Conservation (phyloP, 2,329 filamentous ascomycete genomes). For the Pseudogymnoascus sp. region DNA sequence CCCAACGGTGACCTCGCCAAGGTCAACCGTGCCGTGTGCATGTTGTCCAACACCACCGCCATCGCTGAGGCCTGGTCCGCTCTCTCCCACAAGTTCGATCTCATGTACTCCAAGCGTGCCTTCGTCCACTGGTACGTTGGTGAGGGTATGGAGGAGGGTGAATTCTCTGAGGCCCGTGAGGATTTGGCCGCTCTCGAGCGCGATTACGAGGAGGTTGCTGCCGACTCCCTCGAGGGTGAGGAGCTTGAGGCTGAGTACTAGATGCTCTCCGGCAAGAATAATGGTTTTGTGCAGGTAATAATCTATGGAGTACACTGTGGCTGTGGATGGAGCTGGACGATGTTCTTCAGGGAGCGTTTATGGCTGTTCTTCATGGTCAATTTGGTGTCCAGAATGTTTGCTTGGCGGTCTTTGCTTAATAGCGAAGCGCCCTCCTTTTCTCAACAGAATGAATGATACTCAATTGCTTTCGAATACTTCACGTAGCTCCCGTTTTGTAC, state of each 20-base stretch:
- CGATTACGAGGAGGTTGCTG: slow-evolving; percentile 97
- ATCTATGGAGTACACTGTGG: slow-evolving; percentile 24
- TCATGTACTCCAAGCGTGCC: slow-evolving; percentile 99
- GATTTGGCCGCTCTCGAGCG: slow-evolving; percentile 96
- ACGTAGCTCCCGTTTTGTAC: neutral
- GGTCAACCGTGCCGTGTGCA: slow-evolving; percentile 97
- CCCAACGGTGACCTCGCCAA: slow-evolving; percentile 96
- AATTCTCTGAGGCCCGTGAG: slow-evolving; percentile 98
- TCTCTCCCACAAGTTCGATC: slow-evolving; percentile 95
- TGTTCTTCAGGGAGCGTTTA: slow-evolving; percentile 21
- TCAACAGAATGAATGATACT: slow-evolving; percentile 22
- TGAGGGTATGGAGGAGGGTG: slow-evolving; percentile 99
- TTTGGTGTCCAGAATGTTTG: slow-evolving; percentile 14
- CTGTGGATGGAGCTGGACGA: slow-evolving; percentile 23
- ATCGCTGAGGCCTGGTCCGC: slow-evolving; percentile 98
- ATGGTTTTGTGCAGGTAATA: slow-evolving; percentile 25
- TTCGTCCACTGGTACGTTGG: slow-evolving; percentile 99
- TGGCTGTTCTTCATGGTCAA: slow-evolving; percentile 23
- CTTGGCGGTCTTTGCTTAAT: slow-evolving; percentile 15
- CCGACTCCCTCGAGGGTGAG: slow-evolving; percentile 84
- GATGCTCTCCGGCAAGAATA: slow-evolving; percentile 19
- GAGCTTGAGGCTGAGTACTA: slow-evolving; percentile 89
- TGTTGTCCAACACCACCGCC: slow-evolving; percentile 97
- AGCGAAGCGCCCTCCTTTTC: slow-evolving; percentile 21
- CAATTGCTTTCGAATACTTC: slow-evolving; percentile 16